A percentile compares a stretch with the other conserved stretches of the same genome.
phyloP scores from a whole-genome alignment of 1,284 basidiomycete species.

The Apiotrichum gracile region DNA sequence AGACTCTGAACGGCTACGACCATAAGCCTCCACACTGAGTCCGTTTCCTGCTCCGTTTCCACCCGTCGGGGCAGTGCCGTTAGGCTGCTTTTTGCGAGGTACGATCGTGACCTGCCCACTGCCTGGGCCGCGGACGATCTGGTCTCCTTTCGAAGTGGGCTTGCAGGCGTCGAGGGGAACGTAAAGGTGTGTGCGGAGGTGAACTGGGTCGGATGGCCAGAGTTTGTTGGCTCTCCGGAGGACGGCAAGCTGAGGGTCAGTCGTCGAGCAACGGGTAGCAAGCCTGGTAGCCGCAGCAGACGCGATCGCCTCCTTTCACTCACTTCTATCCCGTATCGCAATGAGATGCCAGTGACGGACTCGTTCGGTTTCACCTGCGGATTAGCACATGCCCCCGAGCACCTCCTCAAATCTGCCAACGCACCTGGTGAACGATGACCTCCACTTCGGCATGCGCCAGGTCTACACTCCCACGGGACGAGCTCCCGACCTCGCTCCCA shows the following conservation, averaged over 20 bases:
- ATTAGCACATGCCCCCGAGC: not conserved
- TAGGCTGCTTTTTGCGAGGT: slow-evolving; percentile 13
- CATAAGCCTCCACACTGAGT: slow-evolving; percentile 1
- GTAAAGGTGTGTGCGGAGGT: slow-evolving; percentile 71
- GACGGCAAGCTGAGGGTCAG: slow-evolving; percentile 52
- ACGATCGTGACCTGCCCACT: slow-evolving; percentile 38
- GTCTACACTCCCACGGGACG: slow-evolving; percentile 30
- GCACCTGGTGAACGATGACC: slow-evolving; percentile 48
- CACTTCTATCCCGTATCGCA: slow-evolving; percentile 78
- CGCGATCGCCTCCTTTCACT: too few species aligned
- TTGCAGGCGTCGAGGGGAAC: slow-evolving; percentile 58
- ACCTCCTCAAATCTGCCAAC: slow-evolving; percentile 7
- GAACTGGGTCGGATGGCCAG: slow-evolving; percentile 83
- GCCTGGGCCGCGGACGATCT: slow-evolving; percentile 24
- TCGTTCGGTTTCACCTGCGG: slow-evolving; percentile 61
- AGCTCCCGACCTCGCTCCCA: slow-evolving; percentile 24
- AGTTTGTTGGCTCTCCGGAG: slow-evolving; percentile 80
- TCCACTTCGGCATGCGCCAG: slow-evolving; percentile 33
- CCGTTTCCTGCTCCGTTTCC: slow-evolving; percentile 18
- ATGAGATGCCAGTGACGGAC: slow-evolving; percentile 72
- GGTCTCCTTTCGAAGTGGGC: slow-evolving; percentile 39
- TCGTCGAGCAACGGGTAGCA: too few species aligned
- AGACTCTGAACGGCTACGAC: not conserved
- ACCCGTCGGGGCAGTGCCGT: not conserved
- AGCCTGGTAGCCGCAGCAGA: too few species aligned